These are phyloP conservation scores for Naganishia onofrii DNA, from an alignment of 768 basidiomycete species.

Conservation along the genomic window DNA sequence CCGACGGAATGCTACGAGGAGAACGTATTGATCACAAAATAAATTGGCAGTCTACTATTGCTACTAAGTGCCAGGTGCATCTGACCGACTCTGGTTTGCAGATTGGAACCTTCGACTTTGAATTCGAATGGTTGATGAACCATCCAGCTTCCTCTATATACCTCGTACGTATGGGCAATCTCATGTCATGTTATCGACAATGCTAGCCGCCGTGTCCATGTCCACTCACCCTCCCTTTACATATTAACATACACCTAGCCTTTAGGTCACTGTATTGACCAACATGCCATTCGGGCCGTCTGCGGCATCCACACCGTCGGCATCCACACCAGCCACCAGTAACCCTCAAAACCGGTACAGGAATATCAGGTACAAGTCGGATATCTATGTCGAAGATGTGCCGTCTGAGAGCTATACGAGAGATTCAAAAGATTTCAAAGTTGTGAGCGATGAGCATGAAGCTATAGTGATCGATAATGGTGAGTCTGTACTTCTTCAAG, in stretches of 20 bases:
- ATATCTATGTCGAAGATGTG: constrained; percentile 19
- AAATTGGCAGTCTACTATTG: no score
- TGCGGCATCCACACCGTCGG: neutral
- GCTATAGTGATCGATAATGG: constrained; percentile 26
- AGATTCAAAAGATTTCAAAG: neutral
- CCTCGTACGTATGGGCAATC: no score
- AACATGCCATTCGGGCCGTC: neutral
- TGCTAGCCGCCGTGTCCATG: neutral
- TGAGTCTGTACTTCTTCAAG: neutral
- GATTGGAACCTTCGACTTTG: neutral
- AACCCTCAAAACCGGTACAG: neutral
- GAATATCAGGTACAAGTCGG: constrained; percentile 22
- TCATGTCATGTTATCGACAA: no score
- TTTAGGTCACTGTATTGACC: neutral
- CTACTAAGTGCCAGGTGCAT: no score
- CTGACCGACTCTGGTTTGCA: no score
- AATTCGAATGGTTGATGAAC: neutral
- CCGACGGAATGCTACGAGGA: no score
- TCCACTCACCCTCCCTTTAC: neutral
- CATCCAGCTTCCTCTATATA: neutral
- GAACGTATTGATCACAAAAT: no score
- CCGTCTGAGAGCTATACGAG: constrained; percentile 6
- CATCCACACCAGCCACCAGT: neutral
- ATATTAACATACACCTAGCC: neutral
- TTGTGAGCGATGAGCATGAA: constrained; percentile 4